Percentiles rank a stretch among this genome's conserved stretches.
phyloP scores from a whole-genome alignment of 148 eudicot species.

The Chenopodium quinoa region DNA sequence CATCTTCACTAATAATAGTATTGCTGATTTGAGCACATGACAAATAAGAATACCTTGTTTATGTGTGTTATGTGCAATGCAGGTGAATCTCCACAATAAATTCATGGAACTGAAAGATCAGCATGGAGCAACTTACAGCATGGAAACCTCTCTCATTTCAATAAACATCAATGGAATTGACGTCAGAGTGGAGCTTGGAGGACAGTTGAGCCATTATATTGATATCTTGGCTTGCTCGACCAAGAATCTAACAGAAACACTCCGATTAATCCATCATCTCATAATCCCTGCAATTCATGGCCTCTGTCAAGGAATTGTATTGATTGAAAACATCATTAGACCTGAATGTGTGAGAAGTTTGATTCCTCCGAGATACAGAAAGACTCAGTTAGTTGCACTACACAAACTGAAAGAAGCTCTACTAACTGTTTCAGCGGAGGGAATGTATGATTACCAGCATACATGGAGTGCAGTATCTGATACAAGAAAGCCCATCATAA shows the following conservation, averaged over 20 bases:
- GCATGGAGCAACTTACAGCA: conserved; percentile 80
- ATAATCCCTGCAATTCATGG: conserved; percentile 75
- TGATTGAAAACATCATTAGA: conserved; percentile 63
- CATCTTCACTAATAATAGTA: not conserved
- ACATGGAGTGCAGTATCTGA: conserved; percentile 78
- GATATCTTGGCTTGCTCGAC: conserved; percentile 86
- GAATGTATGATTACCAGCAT: conserved; percentile 92
- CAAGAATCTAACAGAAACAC: conserved; percentile 78
- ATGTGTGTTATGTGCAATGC: conserved; percentile 8
- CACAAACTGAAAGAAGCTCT: conserved; percentile 69
- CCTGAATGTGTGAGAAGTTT: conserved; percentile 76
- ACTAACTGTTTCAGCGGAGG: conserved; percentile 84
- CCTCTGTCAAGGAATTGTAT: conserved; percentile 55
- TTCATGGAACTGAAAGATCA: conserved; percentile 65
- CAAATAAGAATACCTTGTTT: not conserved
- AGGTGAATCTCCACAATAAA: conserved; percentile 87
- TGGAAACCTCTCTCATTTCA: conserved; percentile 74
- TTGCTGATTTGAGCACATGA: not conserved
- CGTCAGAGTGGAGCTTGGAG: conserved; percentile 85
- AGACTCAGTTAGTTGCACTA: conserved; percentile 53
- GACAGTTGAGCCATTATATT: conserved; percentile 56
- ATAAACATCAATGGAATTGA: conserved; percentile 76
- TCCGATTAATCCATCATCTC: conserved; percentile 74
- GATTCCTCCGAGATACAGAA: conserved; percentile 82
- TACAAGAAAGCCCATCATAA: conserved; percentile 45